phyloP scores from a whole-genome alignment of 2,329 filamentous ascomycete species.

The Hymenoscyphus occultus region DNA sequence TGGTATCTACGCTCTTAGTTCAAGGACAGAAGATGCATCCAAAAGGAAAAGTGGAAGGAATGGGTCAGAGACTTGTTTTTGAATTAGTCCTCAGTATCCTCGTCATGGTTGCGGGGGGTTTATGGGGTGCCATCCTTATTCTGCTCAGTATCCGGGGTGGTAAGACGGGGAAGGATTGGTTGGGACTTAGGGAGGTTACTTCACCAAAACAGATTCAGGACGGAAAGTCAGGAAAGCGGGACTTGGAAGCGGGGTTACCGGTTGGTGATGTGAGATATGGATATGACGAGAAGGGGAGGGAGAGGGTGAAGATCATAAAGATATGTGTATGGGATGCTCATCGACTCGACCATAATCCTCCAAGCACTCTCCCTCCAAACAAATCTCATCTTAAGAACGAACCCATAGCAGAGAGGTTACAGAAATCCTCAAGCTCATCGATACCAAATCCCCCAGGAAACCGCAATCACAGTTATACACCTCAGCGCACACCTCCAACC shows the following conservation, averaged over 20 bases:
- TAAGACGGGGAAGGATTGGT: neutral
- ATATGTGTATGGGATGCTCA: no score
- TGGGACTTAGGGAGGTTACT: neutral
- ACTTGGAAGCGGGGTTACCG: neutral
- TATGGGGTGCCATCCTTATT: neutral
- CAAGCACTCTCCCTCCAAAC: no score
- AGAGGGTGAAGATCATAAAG: no score
- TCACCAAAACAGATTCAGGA: no score
- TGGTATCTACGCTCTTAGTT: no score
- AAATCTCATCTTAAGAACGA: no score
- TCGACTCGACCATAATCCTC: no score
- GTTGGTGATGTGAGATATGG: neutral
- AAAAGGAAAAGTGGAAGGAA: no score
- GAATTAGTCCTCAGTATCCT: neutral
- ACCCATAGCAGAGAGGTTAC: no score
- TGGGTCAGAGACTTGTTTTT: neutral
- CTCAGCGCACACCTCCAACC: neutral
- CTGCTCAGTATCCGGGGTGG: neutral
- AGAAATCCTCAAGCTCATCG: neutral
- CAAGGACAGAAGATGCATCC: no score
- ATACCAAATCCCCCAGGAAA: neutral
- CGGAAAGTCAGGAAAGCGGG: neutral
- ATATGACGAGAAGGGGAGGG: no score
- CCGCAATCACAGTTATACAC: neutral
- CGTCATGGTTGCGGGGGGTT: neutral